phyloP scores from a whole-genome alignment of 169 alveolate species.

The Plasmodium inui region DNA sequence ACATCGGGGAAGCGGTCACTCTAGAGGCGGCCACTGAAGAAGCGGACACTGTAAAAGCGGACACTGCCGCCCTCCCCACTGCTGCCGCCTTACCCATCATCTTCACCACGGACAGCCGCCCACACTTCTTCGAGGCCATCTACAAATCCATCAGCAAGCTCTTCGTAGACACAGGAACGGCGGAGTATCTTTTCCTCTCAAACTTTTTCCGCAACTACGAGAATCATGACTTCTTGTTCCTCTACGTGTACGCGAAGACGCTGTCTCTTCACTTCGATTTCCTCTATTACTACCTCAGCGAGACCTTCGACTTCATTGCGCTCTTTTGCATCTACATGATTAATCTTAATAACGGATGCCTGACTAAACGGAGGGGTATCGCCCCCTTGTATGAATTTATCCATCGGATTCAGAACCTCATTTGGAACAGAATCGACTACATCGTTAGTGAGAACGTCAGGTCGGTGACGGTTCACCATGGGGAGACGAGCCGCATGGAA shows the following conservation, averaged over 20 bases:
- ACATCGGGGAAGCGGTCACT: too few species aligned
- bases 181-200: conserved; percentile 76
- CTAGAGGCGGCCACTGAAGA: background rate
- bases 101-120: conserved; percentile 16
- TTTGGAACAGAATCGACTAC: conserved; percentile 37
- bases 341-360: conserved; percentile 9
- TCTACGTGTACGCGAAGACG: conserved; percentile 50
- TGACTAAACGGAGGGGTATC: conserved; percentile 6
- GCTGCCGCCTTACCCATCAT: background rate
- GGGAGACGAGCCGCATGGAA: background rate
- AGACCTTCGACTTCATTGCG: conserved; percentile 38
- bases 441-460: conserved; percentile 19
- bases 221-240: conserved; percentile 33
- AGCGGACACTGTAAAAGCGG: too few species aligned
- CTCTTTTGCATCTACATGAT: conserved; percentile 45
- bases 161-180: conserved; percentile 80
- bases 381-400: conserved; percentile 21
- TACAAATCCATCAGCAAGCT: conserved; percentile 80
- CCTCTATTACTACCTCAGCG: conserved; percentile 15
- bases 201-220: conserved; percentile 75
- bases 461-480: background rate
- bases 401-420: conserved; percentile 8
- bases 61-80: background rate
- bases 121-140: conserved; percentile 76
- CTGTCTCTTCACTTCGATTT: conserved; percentile 37